Evolutionary conservation across 148 eudicot genomes (phyloP).

Genomic region (Persicaria tinctoria): DNA sequence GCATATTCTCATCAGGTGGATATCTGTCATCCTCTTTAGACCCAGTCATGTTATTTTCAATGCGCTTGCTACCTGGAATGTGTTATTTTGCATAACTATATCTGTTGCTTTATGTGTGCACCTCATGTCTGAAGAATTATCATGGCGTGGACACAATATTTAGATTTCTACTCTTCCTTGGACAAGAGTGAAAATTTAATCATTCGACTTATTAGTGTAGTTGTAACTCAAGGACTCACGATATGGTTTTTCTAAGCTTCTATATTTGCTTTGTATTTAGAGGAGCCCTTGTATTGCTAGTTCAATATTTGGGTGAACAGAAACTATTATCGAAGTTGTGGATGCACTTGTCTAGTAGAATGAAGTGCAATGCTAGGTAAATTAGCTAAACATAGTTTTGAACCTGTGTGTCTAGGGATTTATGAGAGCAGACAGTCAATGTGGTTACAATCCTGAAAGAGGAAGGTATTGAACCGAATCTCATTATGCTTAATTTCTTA

Average conservation of each 20-base stretch:
- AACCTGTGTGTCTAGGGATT: constrained; percentile 49
- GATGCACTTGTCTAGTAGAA: neutral
- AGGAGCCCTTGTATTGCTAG: neutral
- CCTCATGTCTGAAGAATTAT: neutral
- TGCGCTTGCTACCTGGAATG: neutral
- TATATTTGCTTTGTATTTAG: neutral
- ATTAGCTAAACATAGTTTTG: neutral
- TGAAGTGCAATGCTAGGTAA: neutral
- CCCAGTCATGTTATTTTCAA: too few relatives aligned
- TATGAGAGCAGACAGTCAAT: constrained; percentile 79
- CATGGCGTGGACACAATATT: too few relatives aligned
- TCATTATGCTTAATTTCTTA: constrained; percentile 79
- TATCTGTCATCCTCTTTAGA: neutral
- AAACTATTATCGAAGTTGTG: neutral
- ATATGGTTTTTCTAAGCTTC: neutral
- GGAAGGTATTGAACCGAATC: constrained; percentile 86
- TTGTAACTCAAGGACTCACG: neutral
- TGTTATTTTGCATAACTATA: neutral
- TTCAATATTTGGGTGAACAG: neutral
- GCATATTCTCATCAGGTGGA: constrained; percentile 89
- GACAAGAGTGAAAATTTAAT: neutral
- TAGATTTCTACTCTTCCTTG: neutral
- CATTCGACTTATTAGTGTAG: neutral
- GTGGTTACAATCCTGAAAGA: constrained; percentile 90
- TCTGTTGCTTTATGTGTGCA: neutral